Evolutionary conservation across 441 rosid species (phyloP), one percentile per base, ranked within the genome.

Genomic region (Jatropha multifida): DNA sequence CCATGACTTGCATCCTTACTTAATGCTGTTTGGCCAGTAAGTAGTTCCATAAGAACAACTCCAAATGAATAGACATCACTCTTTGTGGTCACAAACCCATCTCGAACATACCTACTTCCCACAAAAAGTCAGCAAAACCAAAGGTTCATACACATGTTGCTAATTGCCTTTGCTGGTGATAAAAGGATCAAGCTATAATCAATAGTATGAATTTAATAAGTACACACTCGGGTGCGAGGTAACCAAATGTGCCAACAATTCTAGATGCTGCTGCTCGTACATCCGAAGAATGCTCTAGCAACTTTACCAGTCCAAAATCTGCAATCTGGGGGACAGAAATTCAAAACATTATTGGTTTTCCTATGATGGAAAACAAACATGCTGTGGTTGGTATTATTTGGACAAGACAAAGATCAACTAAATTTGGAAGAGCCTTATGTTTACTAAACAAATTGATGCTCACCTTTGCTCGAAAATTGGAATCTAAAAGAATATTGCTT

Each of bases 191-290:
- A 7, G n/a, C 13, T 26, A 52, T 44, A 6, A 1, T 54, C 78
- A 64, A n/a, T 20, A 56, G 27, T 12, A 38, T 48, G 65, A 42
- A 58, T 40, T 17, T 41, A 56, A 40, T 49, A 46, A 74, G 66
- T 44, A 66, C 65, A 65, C 38, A 83, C 81, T 83, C 81, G 12
- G 85, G 86, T 56, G 86, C 80, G 73, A 83, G 85, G 67, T 83
- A 83, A 72, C 81, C 81, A 55, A 83, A 77, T 73, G 81, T 80
- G 81, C 83, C 83, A 60, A 78, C 83, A 18, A 83, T 76, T 76
- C 83, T 73, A 32, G 83, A 83, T 38, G 78, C 82, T 7, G 73
- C 73, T 40, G 78, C 74, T 69, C 78, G 72, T 70, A 65, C 74
- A 44, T 80, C 80, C 4, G 78, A 64, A 60, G 83, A 69, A 67